Evolutionary conservation across 176 grass and related monocot species (phyloP), one percentile per base, ranked within the genome.

Genomic region (Calamus simplicifolius): DNA sequence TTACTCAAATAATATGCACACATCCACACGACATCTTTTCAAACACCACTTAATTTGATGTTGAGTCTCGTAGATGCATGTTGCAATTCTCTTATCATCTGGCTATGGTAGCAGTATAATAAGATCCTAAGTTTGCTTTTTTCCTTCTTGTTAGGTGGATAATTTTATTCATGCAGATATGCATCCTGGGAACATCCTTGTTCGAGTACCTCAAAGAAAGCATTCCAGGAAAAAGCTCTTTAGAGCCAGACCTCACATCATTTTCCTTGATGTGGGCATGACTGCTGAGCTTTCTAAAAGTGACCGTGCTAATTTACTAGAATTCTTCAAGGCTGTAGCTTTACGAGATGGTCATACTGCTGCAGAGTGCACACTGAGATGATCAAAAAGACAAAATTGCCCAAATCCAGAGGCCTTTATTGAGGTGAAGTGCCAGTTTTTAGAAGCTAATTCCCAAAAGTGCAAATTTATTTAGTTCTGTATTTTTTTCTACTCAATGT

Each of bases 141-240:
- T 43, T 10, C 35, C 35, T 10, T 35, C 31, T 43, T 43, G 35
- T 43, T 43, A 97, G 92, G 92, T 85, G 74, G 92, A 90, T 62
- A 97, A 97, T 76, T 97, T 97, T 75, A 82, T 97, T 80, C 92
- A 97, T 70, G 92, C 86, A 3, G 92, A 97, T 73, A 85, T 97
- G 87, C 92, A 97, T 78, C 92, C 92, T 54, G 92, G 92, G 48
- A 97, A 97, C 62, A 90, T 97, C 68, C 86, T 97, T 71, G 92
- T 97, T 25, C 87, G 92, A 57, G 30, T 82, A 69, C 77, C 82
- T 55, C 69, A 87, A 17, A 80, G 5, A 56, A 88, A 85, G 64
- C 54, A 6, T 60, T 69, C 62, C 7, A 82, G 73, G 63, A 96
- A 73, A 75, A 76, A 66, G 12, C 70, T 96, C 54, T 87, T 86